Evolutionary conservation across 2,329 filamentous ascomycete species (phyloP).

Genomic region (Xylariaceae sp.): DNA sequence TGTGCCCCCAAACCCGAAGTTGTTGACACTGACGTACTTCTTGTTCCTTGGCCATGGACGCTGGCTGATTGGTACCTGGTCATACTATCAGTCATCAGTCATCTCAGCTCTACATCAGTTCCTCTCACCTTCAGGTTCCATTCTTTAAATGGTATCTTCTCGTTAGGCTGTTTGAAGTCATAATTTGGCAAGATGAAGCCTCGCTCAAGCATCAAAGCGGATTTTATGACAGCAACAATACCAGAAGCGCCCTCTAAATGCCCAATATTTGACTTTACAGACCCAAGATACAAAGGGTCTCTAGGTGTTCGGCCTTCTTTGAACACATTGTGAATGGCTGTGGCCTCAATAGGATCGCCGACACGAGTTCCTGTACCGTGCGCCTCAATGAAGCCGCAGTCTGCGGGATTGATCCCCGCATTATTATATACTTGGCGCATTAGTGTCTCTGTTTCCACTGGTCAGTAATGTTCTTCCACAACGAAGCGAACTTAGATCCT

Average conservation of each 20-base stretch:
- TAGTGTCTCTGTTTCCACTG: conserved; percentile 41
- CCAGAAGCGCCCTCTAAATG: conserved; percentile 59
- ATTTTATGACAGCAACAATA: conserved; percentile 59
- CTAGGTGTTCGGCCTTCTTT: conserved; percentile 46
- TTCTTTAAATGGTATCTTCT: conserved; percentile 54
- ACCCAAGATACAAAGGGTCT: conserved; percentile 53
- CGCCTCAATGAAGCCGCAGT: conserved; percentile 54
- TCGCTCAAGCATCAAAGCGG: conserved; percentile 56
- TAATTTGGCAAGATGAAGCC: conserved; percentile 57
- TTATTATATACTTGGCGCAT: conserved; percentile 52
- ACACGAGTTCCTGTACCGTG: conserved; percentile 63
- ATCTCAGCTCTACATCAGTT: not conserved
- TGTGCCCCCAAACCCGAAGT: conserved; percentile 42
- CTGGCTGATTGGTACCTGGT: conserved; percentile 49
- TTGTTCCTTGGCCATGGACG: conserved; percentile 55
- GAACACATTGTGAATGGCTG: conserved; percentile 53
- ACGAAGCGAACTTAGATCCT: conserved; percentile 1
- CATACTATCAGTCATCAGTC: not conserved
- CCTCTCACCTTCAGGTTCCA: conserved; percentile 52
- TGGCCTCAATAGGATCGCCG: conserved; percentile 62
- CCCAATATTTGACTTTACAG: conserved; percentile 58
- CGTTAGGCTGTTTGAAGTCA: conserved; percentile 56
- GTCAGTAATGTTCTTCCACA: conserved; percentile 22
- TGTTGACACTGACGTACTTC: conserved; percentile 52
- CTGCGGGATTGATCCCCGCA: conserved; percentile 46